Percentiles rank a stretch among this genome's conserved stretches.
These are phyloP conservation scores for Arachis stenosperma DNA, from an alignment of 306 rosid genomes.

Conservation along the genomic window DNA sequence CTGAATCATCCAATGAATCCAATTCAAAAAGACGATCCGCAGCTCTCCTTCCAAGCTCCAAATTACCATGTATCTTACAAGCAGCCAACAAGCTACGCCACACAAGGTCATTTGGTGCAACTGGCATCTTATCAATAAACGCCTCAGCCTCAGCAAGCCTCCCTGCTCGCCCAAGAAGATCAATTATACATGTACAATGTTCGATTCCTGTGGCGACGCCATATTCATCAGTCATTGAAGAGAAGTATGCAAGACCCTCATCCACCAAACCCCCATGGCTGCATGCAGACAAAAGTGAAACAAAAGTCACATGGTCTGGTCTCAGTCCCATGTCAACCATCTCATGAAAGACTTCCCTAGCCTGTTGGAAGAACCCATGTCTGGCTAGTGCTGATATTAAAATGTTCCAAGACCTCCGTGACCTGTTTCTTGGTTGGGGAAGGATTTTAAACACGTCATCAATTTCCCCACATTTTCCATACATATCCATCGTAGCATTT, in stretches of 20 bases:
- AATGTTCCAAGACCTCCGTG: conserved; percentile 83
- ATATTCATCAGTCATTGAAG: conserved; percentile 64
- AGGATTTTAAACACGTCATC: conserved; percentile 69
- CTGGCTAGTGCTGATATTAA: conserved; percentile 85
- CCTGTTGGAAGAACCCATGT: conserved; percentile 73
- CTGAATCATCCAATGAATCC: conserved; percentile 82
- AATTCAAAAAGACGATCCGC: conserved; percentile 68
- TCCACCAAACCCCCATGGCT: conserved; percentile 90
- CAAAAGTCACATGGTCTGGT: conserved; percentile 92
- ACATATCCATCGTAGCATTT: conserved; percentile 93
- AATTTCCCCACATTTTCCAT: conserved; percentile 90
- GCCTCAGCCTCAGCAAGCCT: conserved; percentile 79
- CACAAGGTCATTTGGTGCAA: conserved; percentile 69
- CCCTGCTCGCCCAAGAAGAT: conserved; percentile 96
- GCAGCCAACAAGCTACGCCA: conserved; percentile 92
- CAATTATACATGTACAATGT: conserved; percentile 87
- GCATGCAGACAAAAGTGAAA: conserved; percentile 90
- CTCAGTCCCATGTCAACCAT: conserved; percentile 67
- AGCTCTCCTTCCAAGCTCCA: conserved; percentile 77
- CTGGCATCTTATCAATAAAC: conserved; percentile 65
- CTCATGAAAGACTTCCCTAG: conserved; percentile 70
- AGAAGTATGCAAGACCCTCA: conserved; percentile 81
- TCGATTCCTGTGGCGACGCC: conserved; percentile 69
- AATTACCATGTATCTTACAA: conserved; percentile 76
- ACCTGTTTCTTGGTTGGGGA: conserved; percentile 59